Percentiles rank a stretch among this genome's conserved stretches.
Evolutionary conservation across 441 rosid species (phyloP).

Genomic region (Eruca vesicaria): DNA sequence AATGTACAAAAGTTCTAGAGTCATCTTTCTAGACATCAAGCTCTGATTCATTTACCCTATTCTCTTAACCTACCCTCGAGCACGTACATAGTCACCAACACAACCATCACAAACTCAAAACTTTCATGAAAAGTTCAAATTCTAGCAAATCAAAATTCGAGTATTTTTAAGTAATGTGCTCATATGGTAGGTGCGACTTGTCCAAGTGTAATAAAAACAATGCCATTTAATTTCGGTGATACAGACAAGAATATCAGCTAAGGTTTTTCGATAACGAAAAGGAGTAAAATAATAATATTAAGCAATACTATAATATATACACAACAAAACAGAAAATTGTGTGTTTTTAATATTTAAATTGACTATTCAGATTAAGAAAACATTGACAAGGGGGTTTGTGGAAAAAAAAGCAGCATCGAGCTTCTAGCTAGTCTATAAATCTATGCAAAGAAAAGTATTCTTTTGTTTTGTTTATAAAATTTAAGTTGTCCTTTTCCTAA

Average conservation of each 20-base stretch:
- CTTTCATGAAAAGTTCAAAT: too few species aligned
- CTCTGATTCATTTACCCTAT: slow-evolving; percentile 55
- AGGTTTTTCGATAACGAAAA: background rate
- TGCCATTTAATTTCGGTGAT: background rate
- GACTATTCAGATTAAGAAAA: background rate
- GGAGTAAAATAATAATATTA: background rate
- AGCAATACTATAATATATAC: background rate
- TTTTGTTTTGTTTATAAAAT: slow-evolving; percentile 17
- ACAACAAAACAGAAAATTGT: background rate
- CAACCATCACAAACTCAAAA: too few species aligned
- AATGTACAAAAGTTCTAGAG: slow-evolving; percentile 44
- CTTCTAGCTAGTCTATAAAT: background rate
- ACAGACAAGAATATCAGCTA: background rate
- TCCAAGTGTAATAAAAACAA: background rate
- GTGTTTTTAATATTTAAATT: background rate
- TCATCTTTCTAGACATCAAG: slow-evolving; percentile 50
- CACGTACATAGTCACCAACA: slow-evolving; percentile 10
- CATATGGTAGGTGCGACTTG: background rate
- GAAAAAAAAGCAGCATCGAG: background rate
- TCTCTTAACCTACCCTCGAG: slow-evolving; percentile 55
- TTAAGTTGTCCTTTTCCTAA: background rate
- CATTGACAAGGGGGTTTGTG: background rate
- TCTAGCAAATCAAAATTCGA: too few species aligned
- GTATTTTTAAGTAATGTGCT: background rate
- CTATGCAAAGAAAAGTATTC: slow-evolving; percentile 1